phyloP scores from a whole-genome alignment of 805 yeast species.

The Candida sakaeoensis region DNA sequence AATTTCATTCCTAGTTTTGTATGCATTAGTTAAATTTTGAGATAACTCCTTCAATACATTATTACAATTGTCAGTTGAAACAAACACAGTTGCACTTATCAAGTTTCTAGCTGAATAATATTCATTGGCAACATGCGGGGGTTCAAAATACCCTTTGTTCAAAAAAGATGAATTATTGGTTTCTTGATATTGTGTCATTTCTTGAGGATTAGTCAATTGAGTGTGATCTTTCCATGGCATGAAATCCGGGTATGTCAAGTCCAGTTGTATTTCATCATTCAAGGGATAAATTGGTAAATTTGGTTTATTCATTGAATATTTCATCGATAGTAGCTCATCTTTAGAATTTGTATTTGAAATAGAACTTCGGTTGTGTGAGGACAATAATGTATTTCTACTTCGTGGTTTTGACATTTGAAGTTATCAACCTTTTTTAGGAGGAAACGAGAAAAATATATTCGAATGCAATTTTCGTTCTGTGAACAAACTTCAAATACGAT shows the following conservation, averaged over 20 bases:
- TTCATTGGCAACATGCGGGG: conserved; percentile 61
- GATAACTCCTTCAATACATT: conserved; percentile 34
- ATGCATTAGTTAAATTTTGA: conserved; percentile 35
- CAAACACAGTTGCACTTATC: conserved; percentile 43
- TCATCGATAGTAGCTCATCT: conserved; percentile 33
- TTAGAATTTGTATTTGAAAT: conserved; percentile 18
- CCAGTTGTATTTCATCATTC: conserved; percentile 16
- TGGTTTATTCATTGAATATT: conserved; percentile 35
- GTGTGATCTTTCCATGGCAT: conserved; percentile 62
- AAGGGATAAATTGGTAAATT: conserved; percentile 31
- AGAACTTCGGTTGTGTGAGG: conserved; percentile 19
- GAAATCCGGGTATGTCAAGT: conserved; percentile 60
- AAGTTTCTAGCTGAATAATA: conserved; percentile 65
- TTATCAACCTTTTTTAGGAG: not conserved
- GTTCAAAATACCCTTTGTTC: conserved; percentile 69
- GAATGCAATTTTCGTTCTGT: no score
- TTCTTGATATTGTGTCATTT: conserved; percentile 47
- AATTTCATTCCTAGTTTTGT: conserved; percentile 34
- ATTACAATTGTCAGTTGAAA: conserved; percentile 32
- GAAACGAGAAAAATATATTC: no score
- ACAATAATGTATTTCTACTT: conserved; percentile 25
- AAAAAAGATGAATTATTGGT: conserved; percentile 47
- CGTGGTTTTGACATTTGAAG: conserved; percentile 24
- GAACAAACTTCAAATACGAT: no score
- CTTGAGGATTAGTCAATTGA: conserved; percentile 19